A percentile compares a stretch with the other conserved stretches of the same genome.
Conservation (phyloP, 352 stramenopile species). For the Pythium brassicae region DNA sequence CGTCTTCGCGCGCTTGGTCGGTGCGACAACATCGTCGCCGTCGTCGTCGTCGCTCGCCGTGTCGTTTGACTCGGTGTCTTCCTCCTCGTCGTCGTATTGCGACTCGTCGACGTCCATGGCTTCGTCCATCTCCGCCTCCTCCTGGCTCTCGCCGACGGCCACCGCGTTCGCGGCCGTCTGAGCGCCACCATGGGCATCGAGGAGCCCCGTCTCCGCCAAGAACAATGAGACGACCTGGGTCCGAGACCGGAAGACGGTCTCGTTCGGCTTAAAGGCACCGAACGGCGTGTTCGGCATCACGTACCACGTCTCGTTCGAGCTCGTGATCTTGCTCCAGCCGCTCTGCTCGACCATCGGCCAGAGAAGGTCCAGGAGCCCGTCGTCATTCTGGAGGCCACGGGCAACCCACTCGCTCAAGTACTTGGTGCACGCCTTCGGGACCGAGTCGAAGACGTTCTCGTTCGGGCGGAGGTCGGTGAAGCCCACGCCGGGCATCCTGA, state of each 20-base stretch:
- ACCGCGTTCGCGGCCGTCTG: constrained; percentile 2
- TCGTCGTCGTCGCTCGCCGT: constrained; percentile 10
- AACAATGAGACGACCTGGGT: constrained; percentile 55
- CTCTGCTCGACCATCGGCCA: constrained; percentile 48
- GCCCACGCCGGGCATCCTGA: constrained; percentile 58
- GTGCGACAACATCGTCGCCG: constrained; percentile 3
- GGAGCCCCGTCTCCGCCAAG: constrained; percentile 25
- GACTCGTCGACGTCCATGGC: constrained; percentile 18
- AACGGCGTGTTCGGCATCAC: constrained; percentile 64
- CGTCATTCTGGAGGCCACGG: constrained; percentile 13
- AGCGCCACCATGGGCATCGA: constrained; percentile 8
- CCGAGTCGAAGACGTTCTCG: constrained; percentile 74
- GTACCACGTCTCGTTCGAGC: constrained; percentile 49
- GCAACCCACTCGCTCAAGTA: constrained; percentile 43
- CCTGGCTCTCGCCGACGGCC: constrained; percentile 1
- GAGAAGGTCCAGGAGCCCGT: constrained; percentile 37
- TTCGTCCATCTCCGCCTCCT: constrained; percentile 8
- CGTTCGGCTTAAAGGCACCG: constrained; percentile 62
- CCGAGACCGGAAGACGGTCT: constrained; percentile 73
- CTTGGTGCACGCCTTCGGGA: constrained; percentile 47
- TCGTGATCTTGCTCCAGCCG: constrained; percentile 60
- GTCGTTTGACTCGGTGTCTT: constrained; percentile 1
- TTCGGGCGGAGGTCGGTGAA: constrained; percentile 74
- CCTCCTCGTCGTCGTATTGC: not conserved
- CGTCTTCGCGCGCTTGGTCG: not conserved